Conservation (phyloP, 768 basidiomycete species). For the Pisolithus sp. region DNA sequence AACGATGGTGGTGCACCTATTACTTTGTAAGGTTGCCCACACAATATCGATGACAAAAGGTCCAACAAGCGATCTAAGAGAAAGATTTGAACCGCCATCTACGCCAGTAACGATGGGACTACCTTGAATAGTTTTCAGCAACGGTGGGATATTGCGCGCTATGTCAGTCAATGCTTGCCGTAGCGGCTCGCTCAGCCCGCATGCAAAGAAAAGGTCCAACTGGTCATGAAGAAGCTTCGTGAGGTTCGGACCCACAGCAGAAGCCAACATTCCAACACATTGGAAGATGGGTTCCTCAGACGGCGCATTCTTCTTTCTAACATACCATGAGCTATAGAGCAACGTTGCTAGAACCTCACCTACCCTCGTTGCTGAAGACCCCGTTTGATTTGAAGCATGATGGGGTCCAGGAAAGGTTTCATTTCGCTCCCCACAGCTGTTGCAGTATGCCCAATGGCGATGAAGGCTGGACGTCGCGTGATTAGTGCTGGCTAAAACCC, state of each 20-base stretch:
- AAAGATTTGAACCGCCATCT: not conserved
- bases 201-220: slow-evolving; percentile 93
- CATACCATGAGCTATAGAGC: slow-evolving; percentile 2
- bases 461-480: slow-evolving; percentile 56
- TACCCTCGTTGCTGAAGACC: slow-evolving; percentile 87
- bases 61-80: slow-evolving; percentile 80
- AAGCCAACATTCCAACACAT: slow-evolving; percentile 94
- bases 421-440: slow-evolving; percentile 89
- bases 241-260: slow-evolving; percentile 91
- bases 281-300: slow-evolving; percentile 95
- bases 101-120: slow-evolving; percentile 1
- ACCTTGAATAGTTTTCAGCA: slow-evolving; percentile 92
- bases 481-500: not conserved
- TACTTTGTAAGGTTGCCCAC: slow-evolving; percentile 80
- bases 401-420: slow-evolving; percentile 90
- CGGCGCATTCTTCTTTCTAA: slow-evolving; percentile 81
- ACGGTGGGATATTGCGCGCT: slow-evolving; percentile 79
- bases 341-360: slow-evolving; percentile 11
- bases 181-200: slow-evolving; percentile 86
- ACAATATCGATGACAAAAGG: slow-evolving; percentile 71
- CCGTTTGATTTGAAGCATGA: slow-evolving; percentile 83
- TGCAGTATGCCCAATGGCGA: slow-evolving; percentile 94
- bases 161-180: slow-evolving; percentile 80
- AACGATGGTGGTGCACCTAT: slow-evolving; percentile 75
- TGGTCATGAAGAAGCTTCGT: slow-evolving; percentile 96